These are phyloP conservation scores for Spizellomyces punctatus DNA, from an alignment of 192 early-diverging fungal species.

Conservation along the genomic window DNA sequence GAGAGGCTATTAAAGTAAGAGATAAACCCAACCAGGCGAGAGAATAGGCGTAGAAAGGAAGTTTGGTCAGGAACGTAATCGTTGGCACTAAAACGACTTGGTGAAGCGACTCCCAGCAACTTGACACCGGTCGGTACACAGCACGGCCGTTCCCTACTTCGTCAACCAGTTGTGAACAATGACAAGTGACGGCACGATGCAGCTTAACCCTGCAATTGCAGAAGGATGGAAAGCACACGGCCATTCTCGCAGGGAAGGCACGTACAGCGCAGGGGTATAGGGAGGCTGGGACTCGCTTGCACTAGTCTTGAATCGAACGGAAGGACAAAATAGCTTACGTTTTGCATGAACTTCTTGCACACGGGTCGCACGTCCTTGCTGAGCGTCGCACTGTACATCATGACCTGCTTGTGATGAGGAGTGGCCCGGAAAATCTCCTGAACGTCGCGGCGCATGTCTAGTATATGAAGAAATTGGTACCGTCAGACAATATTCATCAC, in stretches of 20 bases:
- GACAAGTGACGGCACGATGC: too few species aligned
- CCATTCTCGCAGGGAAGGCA: too few species aligned
- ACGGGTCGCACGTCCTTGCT: conserved; percentile 89
- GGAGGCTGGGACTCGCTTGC: not conserved
- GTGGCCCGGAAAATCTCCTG: conserved; percentile 95
- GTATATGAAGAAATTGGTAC: not conserved
- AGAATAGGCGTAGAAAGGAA: conserved; percentile 16
- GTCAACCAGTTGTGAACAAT: too few species aligned
- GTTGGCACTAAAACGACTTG: too few species aligned
- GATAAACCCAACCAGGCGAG: conserved; percentile 12
- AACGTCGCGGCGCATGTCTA: conserved; percentile 97
- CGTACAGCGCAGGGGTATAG: too few species aligned
- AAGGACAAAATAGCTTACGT: conserved; percentile 48
- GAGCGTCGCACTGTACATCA: conserved; percentile 98
- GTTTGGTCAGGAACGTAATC: too few species aligned
- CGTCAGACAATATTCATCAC: too few species aligned
- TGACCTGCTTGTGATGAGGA: conserved; percentile 96
- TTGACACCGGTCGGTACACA: too few species aligned
- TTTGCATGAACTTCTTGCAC: conserved; percentile 98
- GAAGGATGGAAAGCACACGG: too few species aligned
- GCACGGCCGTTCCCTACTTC: too few species aligned
- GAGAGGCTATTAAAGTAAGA: conserved; percentile 64
- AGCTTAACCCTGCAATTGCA: too few species aligned
- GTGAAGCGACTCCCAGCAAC: too few species aligned
- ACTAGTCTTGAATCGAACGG: conserved; percentile 13